Evolutionary conservation across 2,329 filamentous ascomycete species (phyloP).

Genomic region (Exophiala lecanii-corni): DNA sequence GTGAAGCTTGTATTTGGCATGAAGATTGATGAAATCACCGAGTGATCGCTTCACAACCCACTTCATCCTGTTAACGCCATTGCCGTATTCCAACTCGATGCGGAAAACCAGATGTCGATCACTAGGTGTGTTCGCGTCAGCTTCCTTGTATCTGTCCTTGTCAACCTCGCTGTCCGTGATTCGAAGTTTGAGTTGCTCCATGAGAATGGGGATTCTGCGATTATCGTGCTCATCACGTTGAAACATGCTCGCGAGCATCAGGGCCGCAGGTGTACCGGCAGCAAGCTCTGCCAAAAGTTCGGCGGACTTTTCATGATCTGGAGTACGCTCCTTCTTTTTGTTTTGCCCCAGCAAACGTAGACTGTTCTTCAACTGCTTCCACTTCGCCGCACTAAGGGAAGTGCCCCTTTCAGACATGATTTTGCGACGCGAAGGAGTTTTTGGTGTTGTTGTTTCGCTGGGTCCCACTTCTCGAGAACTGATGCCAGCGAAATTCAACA

Average conservation of each 20-base stretch:
- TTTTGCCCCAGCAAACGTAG: slow-evolving; percentile 71
- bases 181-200: slow-evolving; percentile 88
- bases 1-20: slow-evolving; percentile 87
- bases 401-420: slow-evolving; percentile 57
- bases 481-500: slow-evolving; percentile 59
- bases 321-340: slow-evolving; percentile 75
- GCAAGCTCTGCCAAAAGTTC: slow-evolving; percentile 93
- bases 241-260: slow-evolving; percentile 96
- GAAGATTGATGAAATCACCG: slow-evolving; percentile 84
- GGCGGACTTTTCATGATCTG: slow-evolving; percentile 92
- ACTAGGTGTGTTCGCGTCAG: slow-evolving; percentile 32
- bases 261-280: slow-evolving; percentile 84
- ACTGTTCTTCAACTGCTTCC: slow-evolving; percentile 88
- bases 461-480: slow-evolving; percentile 44
- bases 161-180: slow-evolving; percentile 77
- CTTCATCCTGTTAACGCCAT: slow-evolving; percentile 90
- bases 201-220: slow-evolving; percentile 85
- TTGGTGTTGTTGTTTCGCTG: slow-evolving; percentile 18
- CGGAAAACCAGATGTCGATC: slow-evolving; percentile 79
- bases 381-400: slow-evolving; percentile 72
- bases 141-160: slow-evolving; percentile 30
- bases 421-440: slow-evolving; percentile 37
- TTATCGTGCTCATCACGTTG: slow-evolving; percentile 95
- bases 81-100: slow-evolving; percentile 93
- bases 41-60: slow-evolving; percentile 89